Evolutionary conservation across 2,329 filamentous ascomycete species (phyloP), one percentile per base, ranked within the genome.

Genomic region (Fusarium haematococcum): DNA sequence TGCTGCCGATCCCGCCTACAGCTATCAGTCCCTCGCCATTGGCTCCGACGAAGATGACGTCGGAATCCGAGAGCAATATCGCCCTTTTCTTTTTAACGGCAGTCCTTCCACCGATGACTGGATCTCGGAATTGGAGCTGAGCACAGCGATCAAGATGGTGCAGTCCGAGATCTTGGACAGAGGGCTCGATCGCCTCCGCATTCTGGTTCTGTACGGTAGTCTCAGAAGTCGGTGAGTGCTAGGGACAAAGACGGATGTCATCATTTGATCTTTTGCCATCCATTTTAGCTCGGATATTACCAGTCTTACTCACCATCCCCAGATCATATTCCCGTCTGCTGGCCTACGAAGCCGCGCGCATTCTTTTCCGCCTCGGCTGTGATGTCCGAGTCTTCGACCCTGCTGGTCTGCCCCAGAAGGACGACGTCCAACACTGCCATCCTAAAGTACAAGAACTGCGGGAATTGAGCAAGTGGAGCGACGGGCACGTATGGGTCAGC

Each of bases 381-480:
- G 91, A 93, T 72, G 91, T 93, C 2, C 88, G 91, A 6, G 83
- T 93, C 2, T 93, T 87, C 77, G 82, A 93, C 68, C 91, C 91
- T 0, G 79, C 82, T 1, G 87, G 85, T 1, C 81, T 93, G 0
- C 91, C 91, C 0, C 84, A 91, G n/a, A 91, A 91, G 73, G 91
- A 93, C 74, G 90, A 91, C 67, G 83, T 85, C 2, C 86, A 89
- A n/a, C 86, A 88, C 66, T 79, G 77, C 5, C 90, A 93, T 73
- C 82, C 85, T 0, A 91, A 91, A 69, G 91, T 93, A 0, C 89
- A 90, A 72, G 91, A 93, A 77, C 84, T 93, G 7, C 86, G 91
- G 5, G 84, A 87, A 9, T 84, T 93, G 1, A 91, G 88, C 71
- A 82, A 80, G 13, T 93, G 91, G 91, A 91, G 89, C 63, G 90